Evolutionary conservation across 192 early-diverging fungal species (phyloP).

Genomic region (Entophlyctis luteolus): DNA sequence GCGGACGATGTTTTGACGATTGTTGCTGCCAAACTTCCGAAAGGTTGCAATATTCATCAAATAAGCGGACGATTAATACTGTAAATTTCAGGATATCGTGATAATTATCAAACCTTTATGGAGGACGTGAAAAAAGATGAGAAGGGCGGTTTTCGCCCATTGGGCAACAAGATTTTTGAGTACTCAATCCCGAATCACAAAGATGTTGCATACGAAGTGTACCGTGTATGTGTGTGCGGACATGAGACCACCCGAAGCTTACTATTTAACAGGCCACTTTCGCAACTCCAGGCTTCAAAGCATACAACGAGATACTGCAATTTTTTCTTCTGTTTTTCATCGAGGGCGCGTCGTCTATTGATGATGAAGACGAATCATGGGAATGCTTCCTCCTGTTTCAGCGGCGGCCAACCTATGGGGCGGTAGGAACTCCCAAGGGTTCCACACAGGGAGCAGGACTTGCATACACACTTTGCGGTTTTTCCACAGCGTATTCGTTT

Average conservation of each 20-base stretch:
- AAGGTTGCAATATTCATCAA: not conserved
- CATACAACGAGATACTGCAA: conserved; percentile 78
- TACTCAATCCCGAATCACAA: conserved; percentile 52
- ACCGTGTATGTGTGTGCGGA: conserved; percentile 48
- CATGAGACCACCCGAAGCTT: not conserved
- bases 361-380: conserved; percentile 81
- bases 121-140: conserved; percentile 59
- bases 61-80: conserved; percentile 27
- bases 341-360: conserved; percentile 84
- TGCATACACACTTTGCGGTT: conserved; percentile 76
- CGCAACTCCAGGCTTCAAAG: conserved; percentile 58
- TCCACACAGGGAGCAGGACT: conserved; percentile 39
- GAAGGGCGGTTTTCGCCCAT: conserved; percentile 59
- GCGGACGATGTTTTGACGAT: conserved; percentile 61
- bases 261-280: conserved; percentile 51
- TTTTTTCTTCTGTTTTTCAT: conserved; percentile 79
- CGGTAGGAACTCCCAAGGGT: conserved; percentile 12
- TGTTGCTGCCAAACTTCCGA: conserved; percentile 55
- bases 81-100: conserved; percentile 37
- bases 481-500: conserved; percentile 79
- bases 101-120: conserved; percentile 63
- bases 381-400: conserved; percentile 42
- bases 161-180: conserved; percentile 72
- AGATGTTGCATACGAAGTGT: conserved; percentile 62
- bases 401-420: not conserved